Percentiles rank a stretch among this genome's conserved stretches.
These are phyloP conservation scores for Sesbania bispinosa DNA, from an alignment of 306 rosid species.

Conservation along the genomic window DNA sequence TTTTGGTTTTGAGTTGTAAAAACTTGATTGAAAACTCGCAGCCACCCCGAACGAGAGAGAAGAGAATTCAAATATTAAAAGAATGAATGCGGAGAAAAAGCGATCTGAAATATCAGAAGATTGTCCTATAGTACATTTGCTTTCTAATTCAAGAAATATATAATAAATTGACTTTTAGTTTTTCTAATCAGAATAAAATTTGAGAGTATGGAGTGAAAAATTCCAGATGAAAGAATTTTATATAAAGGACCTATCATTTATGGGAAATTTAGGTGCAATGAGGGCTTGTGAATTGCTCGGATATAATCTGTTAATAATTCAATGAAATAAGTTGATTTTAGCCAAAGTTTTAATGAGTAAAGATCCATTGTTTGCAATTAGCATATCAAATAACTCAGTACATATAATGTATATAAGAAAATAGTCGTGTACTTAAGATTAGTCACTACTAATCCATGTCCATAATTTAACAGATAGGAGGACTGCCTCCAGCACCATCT, in stretches of 20 bases:
- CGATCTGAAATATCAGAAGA: neutral
- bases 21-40: too few species aligned
- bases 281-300: neutral
- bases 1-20: too few species aligned
- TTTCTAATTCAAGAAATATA: neutral
- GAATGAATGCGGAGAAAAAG: neutral
- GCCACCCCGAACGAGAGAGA: too few species aligned
- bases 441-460: neutral
- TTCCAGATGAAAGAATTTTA: neutral
- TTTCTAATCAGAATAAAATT: neutral
- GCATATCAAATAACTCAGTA: neutral
- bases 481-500: neutral
- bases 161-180: neutral
- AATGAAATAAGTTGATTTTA: neutral
- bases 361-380: neutral
- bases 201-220: neutral
- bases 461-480: neutral
- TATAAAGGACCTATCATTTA: neutral
- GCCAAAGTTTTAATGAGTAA: neutral
- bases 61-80: neutral
- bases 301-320: too few species aligned
- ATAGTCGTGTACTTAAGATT: too few species aligned
- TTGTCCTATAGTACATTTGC: neutral
- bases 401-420: too few species aligned
- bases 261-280: neutral